A percentile compares a stretch with the other conserved stretches of the same genome.
Evolutionary conservation across 2,329 filamentous ascomycete genomes (phyloP).

Genomic region (Zasmidium angulare): DNA sequence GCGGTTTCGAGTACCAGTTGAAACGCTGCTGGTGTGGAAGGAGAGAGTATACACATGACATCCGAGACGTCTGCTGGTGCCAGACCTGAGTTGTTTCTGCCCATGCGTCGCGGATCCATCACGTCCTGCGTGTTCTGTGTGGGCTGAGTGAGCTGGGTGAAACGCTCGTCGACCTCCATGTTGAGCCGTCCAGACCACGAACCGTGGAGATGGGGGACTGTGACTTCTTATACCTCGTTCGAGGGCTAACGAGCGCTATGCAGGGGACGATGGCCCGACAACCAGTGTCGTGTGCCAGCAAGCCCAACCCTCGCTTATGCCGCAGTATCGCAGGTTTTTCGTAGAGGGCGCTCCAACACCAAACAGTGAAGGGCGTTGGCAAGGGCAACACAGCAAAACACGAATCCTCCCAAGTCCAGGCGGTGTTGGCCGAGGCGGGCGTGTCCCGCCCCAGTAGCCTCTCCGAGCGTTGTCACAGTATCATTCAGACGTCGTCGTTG

Average conservation of each 20-base stretch:
- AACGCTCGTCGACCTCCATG: conserved; percentile 41
- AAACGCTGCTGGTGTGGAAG: conserved; percentile 70
- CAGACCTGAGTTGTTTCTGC: conserved; percentile 78
- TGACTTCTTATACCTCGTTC: not conserved
- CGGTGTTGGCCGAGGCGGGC: not conserved
- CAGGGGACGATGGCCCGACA: not conserved
- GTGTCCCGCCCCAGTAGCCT: not conserved
- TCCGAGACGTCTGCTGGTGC: conserved; percentile 80
- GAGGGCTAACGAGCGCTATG: not conserved
- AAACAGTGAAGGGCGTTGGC: not conserved
- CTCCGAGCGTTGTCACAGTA: not conserved
- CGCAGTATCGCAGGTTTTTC: not conserved
- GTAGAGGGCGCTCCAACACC: not conserved
- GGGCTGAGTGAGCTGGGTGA: conserved; percentile 59
- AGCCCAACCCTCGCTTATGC: not conserved
- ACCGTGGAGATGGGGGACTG: not conserved
- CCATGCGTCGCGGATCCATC: conserved; percentile 75
- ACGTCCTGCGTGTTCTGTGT: conserved; percentile 69
- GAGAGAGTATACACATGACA: conserved; percentile 85
- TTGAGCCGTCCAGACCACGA: not conserved
- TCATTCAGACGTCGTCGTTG: not conserved
- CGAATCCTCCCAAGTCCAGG: not conserved
- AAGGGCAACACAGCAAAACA: not conserved
- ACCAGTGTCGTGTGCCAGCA: not conserved
- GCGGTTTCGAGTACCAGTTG: conserved; percentile 64